A percentile compares a stretch with the other conserved stretches of the same genome.
Evolutionary conservation across 2,329 filamentous ascomycete species (phyloP).

Genomic region (Macrophomina pseudophaseolina): DNA sequence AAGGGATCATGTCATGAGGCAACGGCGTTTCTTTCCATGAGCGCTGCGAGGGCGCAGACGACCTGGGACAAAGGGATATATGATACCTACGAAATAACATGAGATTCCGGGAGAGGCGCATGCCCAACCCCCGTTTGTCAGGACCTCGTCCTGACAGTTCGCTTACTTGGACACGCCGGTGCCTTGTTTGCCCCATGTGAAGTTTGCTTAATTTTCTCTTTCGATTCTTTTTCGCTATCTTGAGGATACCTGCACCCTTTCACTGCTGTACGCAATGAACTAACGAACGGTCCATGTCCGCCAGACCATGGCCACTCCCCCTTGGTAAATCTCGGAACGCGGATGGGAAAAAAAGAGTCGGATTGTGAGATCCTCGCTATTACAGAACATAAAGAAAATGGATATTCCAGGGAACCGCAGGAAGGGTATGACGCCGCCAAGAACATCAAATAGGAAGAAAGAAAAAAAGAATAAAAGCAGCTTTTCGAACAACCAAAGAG

Average conservation of each 20-base stretch:
- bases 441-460: background rate
- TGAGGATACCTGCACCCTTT: background rate
- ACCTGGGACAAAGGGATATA: background rate
- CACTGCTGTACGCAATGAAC: background rate
- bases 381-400: background rate
- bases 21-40: background rate
- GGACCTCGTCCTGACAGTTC: background rate
- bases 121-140: background rate
- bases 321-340: background rate
- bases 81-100: constrained; percentile 23
- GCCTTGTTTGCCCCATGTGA: background rate
- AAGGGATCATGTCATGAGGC: background rate
- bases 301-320: background rate
- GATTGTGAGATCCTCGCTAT: constrained; percentile 5
- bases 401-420: background rate
- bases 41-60: background rate
- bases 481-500: too few species aligned
- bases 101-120: background rate
- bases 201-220: background rate
- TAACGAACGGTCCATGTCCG: background rate
- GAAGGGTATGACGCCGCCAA: constrained; percentile 21
- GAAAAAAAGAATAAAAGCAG: background rate
- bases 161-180: background rate
- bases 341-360: background rate
- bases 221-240: background rate